These are phyloP conservation scores for Termitomyces sp. DNA, from an alignment of 768 basidiomycete genomes.

Conservation along the genomic window DNA sequence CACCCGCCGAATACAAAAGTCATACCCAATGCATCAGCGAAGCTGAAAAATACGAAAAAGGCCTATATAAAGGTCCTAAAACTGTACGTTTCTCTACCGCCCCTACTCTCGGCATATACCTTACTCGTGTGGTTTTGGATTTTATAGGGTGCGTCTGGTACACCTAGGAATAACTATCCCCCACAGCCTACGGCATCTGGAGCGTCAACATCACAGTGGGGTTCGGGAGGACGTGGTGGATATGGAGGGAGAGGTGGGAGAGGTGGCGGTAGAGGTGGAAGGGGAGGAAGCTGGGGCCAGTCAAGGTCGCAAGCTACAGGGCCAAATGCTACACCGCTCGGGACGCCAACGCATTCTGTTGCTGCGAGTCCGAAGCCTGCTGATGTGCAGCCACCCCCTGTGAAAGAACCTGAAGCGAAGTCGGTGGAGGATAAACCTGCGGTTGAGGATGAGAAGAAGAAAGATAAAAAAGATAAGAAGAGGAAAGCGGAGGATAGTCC, in stretches of 20 bases:
- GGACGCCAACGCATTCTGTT: conserved; percentile 50
- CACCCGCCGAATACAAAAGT: conserved; percentile 73
- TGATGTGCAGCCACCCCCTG: conserved; percentile 9
- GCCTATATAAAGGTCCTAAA: conserved; percentile 80
- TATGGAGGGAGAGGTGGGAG: conserved; percentile 21
- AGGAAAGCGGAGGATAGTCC: conserved; percentile 31
- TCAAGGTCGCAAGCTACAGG: conserved; percentile 45
- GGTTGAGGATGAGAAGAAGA: conserved; percentile 25
- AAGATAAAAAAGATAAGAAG: conserved; percentile 34
- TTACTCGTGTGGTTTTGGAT: background rate
- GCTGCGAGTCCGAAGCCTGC: conserved; percentile 20
- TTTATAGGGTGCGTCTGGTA: background rate
- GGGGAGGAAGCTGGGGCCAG: conserved; percentile 34
- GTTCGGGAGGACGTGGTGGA: conserved; percentile 22
- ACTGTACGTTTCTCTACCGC: conserved; percentile 29
- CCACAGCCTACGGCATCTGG: background rate
- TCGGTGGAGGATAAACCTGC: conserved; percentile 7
- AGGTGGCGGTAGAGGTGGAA: conserved; percentile 28
- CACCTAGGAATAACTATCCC: background rate
- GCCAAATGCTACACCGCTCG: conserved; percentile 72
- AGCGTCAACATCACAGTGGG: conserved; percentile 11
- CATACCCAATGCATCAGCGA: conserved; percentile 88
- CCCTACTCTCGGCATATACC: background rate
- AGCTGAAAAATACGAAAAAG: conserved; percentile 92
- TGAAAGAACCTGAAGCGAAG: conserved; percentile 14